A percentile compares a stretch with the other conserved stretches of the same genome.
Evolutionary conservation across 2,329 filamentous ascomycete genomes (phyloP).

Genomic region (Tympanopsis confertula): DNA sequence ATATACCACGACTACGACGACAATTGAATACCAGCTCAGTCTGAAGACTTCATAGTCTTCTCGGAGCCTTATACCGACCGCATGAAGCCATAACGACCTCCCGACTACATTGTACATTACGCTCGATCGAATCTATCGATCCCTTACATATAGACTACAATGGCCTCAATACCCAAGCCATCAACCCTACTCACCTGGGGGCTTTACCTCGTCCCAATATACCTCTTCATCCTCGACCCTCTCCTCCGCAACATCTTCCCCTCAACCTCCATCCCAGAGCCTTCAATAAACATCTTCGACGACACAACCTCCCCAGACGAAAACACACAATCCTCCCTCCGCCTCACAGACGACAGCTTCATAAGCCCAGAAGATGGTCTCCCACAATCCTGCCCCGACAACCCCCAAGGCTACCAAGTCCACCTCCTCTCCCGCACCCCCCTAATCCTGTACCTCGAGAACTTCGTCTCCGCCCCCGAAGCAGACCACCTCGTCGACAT

Average conservation of each 20-base stretch:
- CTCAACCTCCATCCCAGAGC: no score
- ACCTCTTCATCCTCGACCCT: slow-evolving; percentile 20
- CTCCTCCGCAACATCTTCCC: slow-evolving; percentile 9
- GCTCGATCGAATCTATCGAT: not conserved
- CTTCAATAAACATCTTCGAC: slow-evolving; percentile 4
- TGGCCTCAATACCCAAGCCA: slow-evolving; percentile 13
- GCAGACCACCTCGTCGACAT: slow-evolving; percentile 34
- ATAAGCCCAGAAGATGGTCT: slow-evolving; percentile 20
- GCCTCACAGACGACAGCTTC: slow-evolving; percentile 16
- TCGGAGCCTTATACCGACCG: no score
- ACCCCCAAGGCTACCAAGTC: slow-evolving; percentile 12
- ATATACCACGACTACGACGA: no score
- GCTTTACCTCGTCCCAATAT: slow-evolving; percentile 21
- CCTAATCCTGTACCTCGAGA: slow-evolving; percentile 44
- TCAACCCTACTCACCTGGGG: slow-evolving; percentile 18
- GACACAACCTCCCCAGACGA: slow-evolving; percentile 4
- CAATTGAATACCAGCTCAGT: no score
- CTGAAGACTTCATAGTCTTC: no score
- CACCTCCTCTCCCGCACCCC: slow-evolving; percentile 40
- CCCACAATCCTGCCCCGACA: slow-evolving; percentile 4
- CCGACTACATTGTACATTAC: no score
- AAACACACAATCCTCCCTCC: slow-evolving; percentile 7
- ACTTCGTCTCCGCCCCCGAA: slow-evolving; percentile 35
- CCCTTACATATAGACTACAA: slow-evolving; percentile 4
- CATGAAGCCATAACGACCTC: no score